A percentile compares a stretch with the other conserved stretches of the same genome.
phyloP scores from a whole-genome alignment of 495 filamentous ascomycete genomes.

The Penicillium taxi region DNA sequence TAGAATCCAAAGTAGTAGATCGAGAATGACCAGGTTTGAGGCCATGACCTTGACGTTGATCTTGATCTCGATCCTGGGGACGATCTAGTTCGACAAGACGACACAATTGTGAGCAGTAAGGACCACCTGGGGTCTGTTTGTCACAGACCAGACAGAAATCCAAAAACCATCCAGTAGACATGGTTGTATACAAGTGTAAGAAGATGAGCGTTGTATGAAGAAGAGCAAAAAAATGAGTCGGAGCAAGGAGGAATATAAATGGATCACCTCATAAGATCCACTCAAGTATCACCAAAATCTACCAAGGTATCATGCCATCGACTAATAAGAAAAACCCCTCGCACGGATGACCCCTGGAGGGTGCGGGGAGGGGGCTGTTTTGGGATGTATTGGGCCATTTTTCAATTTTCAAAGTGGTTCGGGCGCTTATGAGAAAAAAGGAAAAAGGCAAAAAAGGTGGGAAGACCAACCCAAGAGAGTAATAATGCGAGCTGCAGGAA shows the following conservation, averaged over 20 bases:
- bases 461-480: conserved; percentile 2
- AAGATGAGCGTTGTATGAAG: too few relatives aligned
- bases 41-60: too few relatives aligned
- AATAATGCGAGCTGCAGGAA: conserved; percentile 19
- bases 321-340: not conserved
- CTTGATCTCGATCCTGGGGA: conserved; percentile 31
- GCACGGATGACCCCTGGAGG: too few relatives aligned
- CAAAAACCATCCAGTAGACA: conserved; percentile 77
- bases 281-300: too few relatives aligned
- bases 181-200: conserved; percentile 45
- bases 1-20: conserved; percentile 25
- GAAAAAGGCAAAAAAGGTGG: conserved; percentile 12
- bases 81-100: conserved; percentile 80
- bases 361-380: conserved; percentile 6
- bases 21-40: conserved; percentile 27
- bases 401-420: too few relatives aligned
- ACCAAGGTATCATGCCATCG: too few relatives aligned
- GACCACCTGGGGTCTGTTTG: conserved; percentile 65
- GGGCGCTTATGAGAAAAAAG: too few relatives aligned
- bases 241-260: not conserved
- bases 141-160: conserved; percentile 96
- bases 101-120: conserved; percentile 92
- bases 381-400: too few relatives aligned
- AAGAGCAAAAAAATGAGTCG: not conserved
- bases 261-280: conserved; percentile 10